Evolutionary conservation across 139 green algal species (phyloP).

Genomic region (Chlamydomonas incerta): DNA sequence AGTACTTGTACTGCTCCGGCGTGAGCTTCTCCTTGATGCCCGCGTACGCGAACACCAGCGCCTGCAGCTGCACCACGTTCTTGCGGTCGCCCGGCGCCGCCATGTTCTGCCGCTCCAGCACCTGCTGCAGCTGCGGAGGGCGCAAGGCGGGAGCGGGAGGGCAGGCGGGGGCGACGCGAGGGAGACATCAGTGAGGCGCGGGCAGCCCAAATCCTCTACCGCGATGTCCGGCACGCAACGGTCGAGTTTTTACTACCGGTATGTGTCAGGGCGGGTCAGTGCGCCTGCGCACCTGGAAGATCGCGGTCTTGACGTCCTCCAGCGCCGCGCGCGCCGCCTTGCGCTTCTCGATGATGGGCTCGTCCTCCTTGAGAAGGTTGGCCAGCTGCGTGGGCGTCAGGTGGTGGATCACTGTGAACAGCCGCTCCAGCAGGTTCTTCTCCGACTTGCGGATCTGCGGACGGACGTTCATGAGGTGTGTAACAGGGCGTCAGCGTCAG

Average conservation of each 20-base stretch:
- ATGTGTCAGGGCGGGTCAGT: too few species aligned
- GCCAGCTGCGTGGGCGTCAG: slow-evolving; percentile 54
- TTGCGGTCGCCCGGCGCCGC: slow-evolving; percentile 34
- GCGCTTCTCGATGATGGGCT: slow-evolving; percentile 50
- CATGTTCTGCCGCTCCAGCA: slow-evolving; percentile 59
- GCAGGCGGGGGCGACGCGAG: too few species aligned
- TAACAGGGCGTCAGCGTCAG: too few species aligned
- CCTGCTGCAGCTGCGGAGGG: slow-evolving; percentile 47
- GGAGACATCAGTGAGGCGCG: not conserved
- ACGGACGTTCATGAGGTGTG: too few species aligned
- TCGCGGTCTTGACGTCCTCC: slow-evolving; percentile 62
- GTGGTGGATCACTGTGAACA: slow-evolving; percentile 69
- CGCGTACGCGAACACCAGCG: slow-evolving; percentile 50
- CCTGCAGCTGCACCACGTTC: slow-evolving; percentile 33
- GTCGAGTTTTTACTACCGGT: too few species aligned
- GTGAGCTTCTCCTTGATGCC: slow-evolving; percentile 44
- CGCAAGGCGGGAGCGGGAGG: too few species aligned
- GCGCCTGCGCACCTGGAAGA: slow-evolving; percentile 51
- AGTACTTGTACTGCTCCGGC: slow-evolving; percentile 51
- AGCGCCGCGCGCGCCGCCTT: slow-evolving; percentile 53
- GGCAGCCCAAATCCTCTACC: slow-evolving; percentile 29
- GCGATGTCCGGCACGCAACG: too few species aligned
- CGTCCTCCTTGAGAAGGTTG: slow-evolving; percentile 58
- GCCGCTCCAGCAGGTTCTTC: slow-evolving; percentile 74
- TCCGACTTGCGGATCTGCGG: slow-evolving; percentile 66